Base-by-base conservation (phyloP, 805 yeast genomes). In the Lachancea dasiensis region DNA sequence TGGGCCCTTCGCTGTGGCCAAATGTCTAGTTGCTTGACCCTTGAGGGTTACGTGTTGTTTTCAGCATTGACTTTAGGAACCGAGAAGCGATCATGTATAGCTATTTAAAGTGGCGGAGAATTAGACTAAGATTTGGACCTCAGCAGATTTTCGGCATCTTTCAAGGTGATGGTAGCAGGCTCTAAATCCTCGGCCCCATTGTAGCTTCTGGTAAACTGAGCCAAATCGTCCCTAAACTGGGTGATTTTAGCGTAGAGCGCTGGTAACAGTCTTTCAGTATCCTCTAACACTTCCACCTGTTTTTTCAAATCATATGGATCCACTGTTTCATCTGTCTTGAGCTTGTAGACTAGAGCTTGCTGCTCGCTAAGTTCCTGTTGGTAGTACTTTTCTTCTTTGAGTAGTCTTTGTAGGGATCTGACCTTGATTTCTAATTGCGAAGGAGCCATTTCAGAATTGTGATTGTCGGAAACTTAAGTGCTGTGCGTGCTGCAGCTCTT, bases 261-360 rank as follows among this genome's bases (percentile, higher is more conserved):
- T 1, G 80, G 80, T 14, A 74, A 51, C 51, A 77, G 65, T 38
- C 70, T 66, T 36, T 67, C 63, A 10, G 80, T 75, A 45, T 77
- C 83, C n/a, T 68, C 65, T 15, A 71, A 57, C 1, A 77, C 73
- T 47, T 72, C 75, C 6, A 61, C 63, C 52, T 63, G 72, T 46
- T 68, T 68, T 60, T 78, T 81, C 47, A 81, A 56, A 39, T 81
- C 87, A 51, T 81, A 82, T 39, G 73, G 76, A 49, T 81, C 87
- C 3, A 69, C 73, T 17, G 67, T 59, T 7, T 47, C 34, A 15
- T 60, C 61, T 6, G 61, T 49, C 47, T 67, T 70, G 64, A 80
- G 60, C 31, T 60, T 54, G 14, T 63, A 69, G n/a, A 81, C 69
- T 39, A 60, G 63, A 6, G 57, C 56, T 30, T 69, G 63, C 44